Conservation (phyloP, 2,329 filamentous ascomycete species). For the Dactylellina haptotyla region DNA sequence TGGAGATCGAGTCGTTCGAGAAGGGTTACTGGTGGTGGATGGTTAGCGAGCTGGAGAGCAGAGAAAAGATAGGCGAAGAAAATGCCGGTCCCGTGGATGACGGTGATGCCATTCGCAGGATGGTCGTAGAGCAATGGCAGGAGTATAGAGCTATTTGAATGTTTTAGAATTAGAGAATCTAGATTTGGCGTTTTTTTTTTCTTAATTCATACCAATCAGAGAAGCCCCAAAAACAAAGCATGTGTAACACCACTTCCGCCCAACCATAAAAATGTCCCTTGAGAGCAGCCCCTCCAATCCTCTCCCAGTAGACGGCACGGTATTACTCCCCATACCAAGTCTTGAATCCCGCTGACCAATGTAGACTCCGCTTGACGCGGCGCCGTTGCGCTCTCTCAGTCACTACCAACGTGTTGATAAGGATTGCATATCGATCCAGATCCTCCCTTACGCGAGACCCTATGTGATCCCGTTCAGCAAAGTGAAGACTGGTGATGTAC, state of each 20-base stretch:
- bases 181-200: neutral
- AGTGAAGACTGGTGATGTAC: conserved; percentile 11
- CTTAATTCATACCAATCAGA: neutral
- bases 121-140: conserved; percentile 21
- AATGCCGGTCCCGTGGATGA: conserved; percentile 8
- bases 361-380: conserved; percentile 8
- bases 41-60: conserved; percentile 27
- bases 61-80: conserved; percentile 14
- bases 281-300: neutral
- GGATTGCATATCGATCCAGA: conserved; percentile 31
- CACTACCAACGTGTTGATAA: conserved; percentile 38
- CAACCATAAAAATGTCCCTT: neutral
- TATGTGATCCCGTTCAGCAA: conserved; percentile 33
- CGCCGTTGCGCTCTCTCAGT: conserved; percentile 8
- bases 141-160: conserved; percentile 2
- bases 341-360: too few relatives aligned
- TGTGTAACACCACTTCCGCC: neutral
- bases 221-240: neutral
- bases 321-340: too few relatives aligned
- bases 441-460: conserved; percentile 36
- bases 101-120: conserved; percentile 25
- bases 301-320: neutral
- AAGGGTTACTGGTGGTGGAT: conserved; percentile 51
- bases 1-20: conserved; percentile 40
- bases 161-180: conserved; percentile 1